phyloP scores from a whole-genome alignment of 345 rosid genomes.

The Punica granatum region DNA sequence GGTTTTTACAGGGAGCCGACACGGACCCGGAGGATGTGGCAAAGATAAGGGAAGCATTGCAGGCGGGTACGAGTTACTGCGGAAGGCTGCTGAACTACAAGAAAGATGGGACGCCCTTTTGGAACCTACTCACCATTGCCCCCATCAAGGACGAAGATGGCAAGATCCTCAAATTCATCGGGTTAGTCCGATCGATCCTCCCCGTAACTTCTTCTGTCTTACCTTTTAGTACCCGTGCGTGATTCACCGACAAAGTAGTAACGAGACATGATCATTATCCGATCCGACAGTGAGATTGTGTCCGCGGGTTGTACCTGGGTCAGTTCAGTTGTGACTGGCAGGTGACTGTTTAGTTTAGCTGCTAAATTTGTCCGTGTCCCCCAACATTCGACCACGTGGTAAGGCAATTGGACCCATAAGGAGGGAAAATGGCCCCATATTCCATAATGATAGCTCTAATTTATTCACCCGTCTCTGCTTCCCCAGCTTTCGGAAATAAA shows the following conservation, averaged over 20 bases:
- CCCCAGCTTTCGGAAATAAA: neutral
- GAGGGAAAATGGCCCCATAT: neutral
- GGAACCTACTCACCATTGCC: slow-evolving; percentile 91
- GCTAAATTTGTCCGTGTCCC: neutral
- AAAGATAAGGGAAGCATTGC: slow-evolving; percentile 64
- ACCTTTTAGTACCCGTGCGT: too few relatives aligned
- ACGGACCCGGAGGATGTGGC: slow-evolving; percentile 86
- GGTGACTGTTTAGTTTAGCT: neutral
- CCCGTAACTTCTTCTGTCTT: neutral
- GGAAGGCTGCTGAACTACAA: slow-evolving; percentile 88
- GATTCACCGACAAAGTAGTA: too few relatives aligned
- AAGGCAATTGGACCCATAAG: neutral
- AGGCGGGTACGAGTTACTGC: slow-evolving; percentile 56
- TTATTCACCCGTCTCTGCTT: neutral
- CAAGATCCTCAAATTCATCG: slow-evolving; percentile 79
- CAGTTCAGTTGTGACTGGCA: neutral
- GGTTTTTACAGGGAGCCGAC: slow-evolving; percentile 84
- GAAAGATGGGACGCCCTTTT: slow-evolving; percentile 88
- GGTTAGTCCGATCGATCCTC: slow-evolving; percentile 34
- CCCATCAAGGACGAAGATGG: slow-evolving; percentile 92
- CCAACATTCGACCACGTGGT: neutral
- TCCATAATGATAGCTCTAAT: neutral
- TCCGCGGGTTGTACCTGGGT: neutral
- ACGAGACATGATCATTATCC: too few relatives aligned
- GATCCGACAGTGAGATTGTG: neutral